A percentile compares a stretch with the other conserved stretches of the same genome.
Evolutionary conservation across 768 basidiomycete genomes (phyloP).

Genomic region (Suillus fuscotomentosus): DNA sequence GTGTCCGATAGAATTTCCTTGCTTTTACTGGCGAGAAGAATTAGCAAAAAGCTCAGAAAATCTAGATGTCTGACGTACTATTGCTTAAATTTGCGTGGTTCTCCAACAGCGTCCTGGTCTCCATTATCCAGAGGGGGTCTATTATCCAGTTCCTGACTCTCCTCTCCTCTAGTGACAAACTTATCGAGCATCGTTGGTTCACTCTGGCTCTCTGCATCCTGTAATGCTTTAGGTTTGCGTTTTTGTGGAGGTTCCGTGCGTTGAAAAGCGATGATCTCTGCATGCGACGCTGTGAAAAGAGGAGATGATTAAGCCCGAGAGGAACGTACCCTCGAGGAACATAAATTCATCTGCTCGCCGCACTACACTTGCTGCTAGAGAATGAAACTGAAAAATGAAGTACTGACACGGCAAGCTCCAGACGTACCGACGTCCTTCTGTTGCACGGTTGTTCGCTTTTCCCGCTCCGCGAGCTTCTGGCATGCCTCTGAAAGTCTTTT

Average conservation of each 20-base stretch:
- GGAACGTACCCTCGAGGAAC: slow-evolving; percentile 66
- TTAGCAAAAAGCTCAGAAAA: too few relatives aligned
- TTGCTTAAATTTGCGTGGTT: too few relatives aligned
- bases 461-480: slow-evolving; percentile 66
- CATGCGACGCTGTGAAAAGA: not conserved
- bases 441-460: slow-evolving; percentile 74
- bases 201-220: slow-evolving; percentile 8
- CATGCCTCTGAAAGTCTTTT: slow-evolving; percentile 69
- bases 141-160: slow-evolving; percentile 20
- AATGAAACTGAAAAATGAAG: slow-evolving; percentile 1
- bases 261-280: slow-evolving; percentile 62
- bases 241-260: slow-evolving; percentile 42
- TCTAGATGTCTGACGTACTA: too few relatives aligned
- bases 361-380: slow-evolving; percentile 53
- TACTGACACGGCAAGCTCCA: not conserved
- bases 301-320: slow-evolving; percentile 1
- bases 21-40: slow-evolving; percentile 29
- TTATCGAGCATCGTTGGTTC: slow-evolving; percentile 47
- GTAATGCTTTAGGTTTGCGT: slow-evolving; percentile 38
- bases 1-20: too few relatives aligned
- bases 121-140: not conserved
- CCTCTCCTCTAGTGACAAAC: slow-evolving; percentile 39
- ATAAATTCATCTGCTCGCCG: slow-evolving; percentile 72
- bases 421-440: slow-evolving; percentile 74
- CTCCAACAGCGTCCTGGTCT: too few relatives aligned